Base-by-base conservation (phyloP, 2,329 filamentous ascomycete genomes). In the Leptographium procerum region DNA sequence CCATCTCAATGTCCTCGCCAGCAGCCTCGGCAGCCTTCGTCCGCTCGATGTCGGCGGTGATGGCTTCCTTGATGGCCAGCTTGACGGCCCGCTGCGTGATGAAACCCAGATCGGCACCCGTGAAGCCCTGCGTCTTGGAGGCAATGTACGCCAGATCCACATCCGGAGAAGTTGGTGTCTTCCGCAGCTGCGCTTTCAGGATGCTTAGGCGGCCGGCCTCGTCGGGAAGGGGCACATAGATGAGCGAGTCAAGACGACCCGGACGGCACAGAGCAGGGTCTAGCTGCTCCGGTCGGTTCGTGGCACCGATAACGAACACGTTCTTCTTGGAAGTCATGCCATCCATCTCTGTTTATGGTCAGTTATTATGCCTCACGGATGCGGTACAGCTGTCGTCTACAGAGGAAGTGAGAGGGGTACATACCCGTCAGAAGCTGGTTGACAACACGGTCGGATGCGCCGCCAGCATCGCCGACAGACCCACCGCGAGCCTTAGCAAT, bases 281-380 rank as follows among this genome's bases (percentile, higher is more conserved):
- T 61, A 99, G 88, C 79, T 97, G 94, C 79, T 99, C 94, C 50
- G 94, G 94, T 79, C 94, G 84, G 81, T 99, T 99, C 75, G 94
- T 99, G 52, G 94, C 94, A 73, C 94, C 94, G 68, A 99, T 99
- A 65, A 99, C 94, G 76, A 99, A 99, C 64, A 99, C 94, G 73
- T 99, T 99, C 88, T 99, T 99, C 89, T 99, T 99, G 45, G 92
- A 96, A 52, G 92, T 97, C 92, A 97, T 97, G 68, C 92, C 92
- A 66, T 97, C 92, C 92, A 97, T 96, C 84, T 97, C 90, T 67
- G 57, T 19, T n/a, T 2, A 26, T 11, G 1, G 16, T 54, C 19
- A 24, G 40, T 47, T 28, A 4, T 5, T 29, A 26, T 16, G 26
- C 24, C 2, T 3, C 24, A 28, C 47, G 28, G 7, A 31, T 9